These are phyloP conservation scores for Botrytis medusae DNA, from an alignment of 2,329 filamentous ascomycete species.

Conservation along the genomic window DNA sequence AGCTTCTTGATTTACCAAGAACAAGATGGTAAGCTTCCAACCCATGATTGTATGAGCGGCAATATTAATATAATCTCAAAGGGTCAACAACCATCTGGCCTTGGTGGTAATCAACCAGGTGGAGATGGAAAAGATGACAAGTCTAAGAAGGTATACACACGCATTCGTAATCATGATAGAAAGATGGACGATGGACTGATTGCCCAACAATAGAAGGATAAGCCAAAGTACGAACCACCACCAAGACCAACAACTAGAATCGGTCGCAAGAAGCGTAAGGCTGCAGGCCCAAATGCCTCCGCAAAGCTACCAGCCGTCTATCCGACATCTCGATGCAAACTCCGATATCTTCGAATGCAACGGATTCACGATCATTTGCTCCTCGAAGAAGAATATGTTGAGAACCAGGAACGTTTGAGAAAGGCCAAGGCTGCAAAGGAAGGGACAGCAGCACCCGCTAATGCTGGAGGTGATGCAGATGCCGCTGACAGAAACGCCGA, in stretches of 20 bases:
- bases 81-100: constrained; percentile 47
- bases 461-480: constrained; percentile 66
- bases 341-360: constrained; percentile 96
- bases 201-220: constrained; percentile 75
- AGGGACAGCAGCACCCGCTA: constrained; percentile 55
- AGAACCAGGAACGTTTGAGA: constrained; percentile 94
- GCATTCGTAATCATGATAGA: neutral
- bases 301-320: constrained; percentile 94
- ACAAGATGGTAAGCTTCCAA: constrained; percentile 37
- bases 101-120: constrained; percentile 52
- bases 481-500: constrained; percentile 85
- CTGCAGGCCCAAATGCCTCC: constrained; percentile 86
- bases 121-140: constrained; percentile 80
- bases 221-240: constrained; percentile 99
- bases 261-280: constrained; percentile 98
- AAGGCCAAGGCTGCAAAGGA: constrained; percentile 85
- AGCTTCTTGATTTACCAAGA: constrained; percentile 23
- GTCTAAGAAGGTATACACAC: constrained; percentile 78
- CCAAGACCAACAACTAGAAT: constrained; percentile 95
- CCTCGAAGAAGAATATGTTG: constrained; percentile 96
- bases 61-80: constrained; percentile 31
- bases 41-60: constrained; percentile 20
- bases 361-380: constrained; percentile 96
- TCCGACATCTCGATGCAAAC: constrained; percentile 95
- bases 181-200: constrained; percentile 27